Evolutionary conservation across 225 moss, liverwort and hornwort genomes (phyloP).

Genomic region (Asterella californica): DNA sequence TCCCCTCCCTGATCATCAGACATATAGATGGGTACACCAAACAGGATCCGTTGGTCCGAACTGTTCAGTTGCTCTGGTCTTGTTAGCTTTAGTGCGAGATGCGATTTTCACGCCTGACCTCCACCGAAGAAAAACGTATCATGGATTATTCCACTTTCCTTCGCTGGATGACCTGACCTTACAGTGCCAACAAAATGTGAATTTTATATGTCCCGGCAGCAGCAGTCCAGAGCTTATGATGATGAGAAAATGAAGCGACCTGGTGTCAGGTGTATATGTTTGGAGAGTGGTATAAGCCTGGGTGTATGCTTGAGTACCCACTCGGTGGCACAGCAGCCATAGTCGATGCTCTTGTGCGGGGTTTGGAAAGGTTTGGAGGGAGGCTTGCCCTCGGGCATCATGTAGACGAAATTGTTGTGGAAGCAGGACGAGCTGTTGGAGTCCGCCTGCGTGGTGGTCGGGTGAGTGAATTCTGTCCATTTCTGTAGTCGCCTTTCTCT

Average conservation of each 20-base stretch:
- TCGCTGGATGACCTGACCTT: slow-evolving; percentile 1
- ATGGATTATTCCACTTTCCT: not conserved
- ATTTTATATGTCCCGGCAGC: slow-evolving; percentile 10
- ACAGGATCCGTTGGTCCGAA: no score
- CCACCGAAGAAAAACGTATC: not conserved
- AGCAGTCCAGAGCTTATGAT: slow-evolving; percentile 1
- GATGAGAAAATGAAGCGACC: slow-evolving; percentile 16
- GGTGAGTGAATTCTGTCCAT: slow-evolving; percentile 34
- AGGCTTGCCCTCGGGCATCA: slow-evolving; percentile 70
- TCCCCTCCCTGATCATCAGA: not conserved
- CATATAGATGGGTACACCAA: no score
- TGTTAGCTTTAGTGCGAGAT: not conserved
- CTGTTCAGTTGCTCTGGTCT: not conserved
- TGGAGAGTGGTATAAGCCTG: slow-evolving; percentile 94
- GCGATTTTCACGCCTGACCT: not conserved
- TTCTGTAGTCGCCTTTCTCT: not conserved
- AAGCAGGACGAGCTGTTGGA: slow-evolving; percentile 77
- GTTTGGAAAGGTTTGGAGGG: slow-evolving; percentile 79
- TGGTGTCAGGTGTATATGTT: slow-evolving; percentile 85
- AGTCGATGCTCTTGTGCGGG: slow-evolving; percentile 77
- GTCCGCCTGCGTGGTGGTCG: slow-evolving; percentile 71
- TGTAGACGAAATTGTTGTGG: slow-evolving; percentile 80
- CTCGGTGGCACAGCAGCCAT: slow-evolving; percentile 82
- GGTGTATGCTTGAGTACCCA: slow-evolving; percentile 83
- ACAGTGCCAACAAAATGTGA: not conserved